phyloP scores from a whole-genome alignment of 2,329 filamentous ascomycete genomes.

The Lojkania enalia region DNA sequence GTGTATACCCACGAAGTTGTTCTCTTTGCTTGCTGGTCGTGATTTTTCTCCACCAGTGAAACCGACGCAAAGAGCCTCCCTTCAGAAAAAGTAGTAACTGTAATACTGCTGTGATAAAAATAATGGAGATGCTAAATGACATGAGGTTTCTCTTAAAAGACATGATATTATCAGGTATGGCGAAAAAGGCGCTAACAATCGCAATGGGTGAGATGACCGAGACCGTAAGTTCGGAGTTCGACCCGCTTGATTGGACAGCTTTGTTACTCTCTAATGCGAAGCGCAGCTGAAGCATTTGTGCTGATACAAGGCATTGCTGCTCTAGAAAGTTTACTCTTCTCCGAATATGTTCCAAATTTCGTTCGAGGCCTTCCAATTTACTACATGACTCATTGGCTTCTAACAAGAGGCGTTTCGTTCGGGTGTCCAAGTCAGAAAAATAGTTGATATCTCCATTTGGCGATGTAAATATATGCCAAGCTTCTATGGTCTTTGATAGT shows the following conservation, averaged over 20 bases:
- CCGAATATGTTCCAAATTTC: background rate
- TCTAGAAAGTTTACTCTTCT: background rate
- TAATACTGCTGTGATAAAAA: background rate
- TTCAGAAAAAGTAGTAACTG: background rate
- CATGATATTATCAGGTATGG: conserved; percentile 4
- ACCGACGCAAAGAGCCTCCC: background rate
- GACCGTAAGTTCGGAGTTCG: conserved; percentile 4
- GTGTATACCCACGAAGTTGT: too few relatives aligned
- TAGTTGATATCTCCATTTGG: background rate
- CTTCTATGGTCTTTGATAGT: background rate
- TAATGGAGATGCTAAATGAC: background rate
- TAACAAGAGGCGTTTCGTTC: background rate
- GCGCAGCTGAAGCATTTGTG: background rate
- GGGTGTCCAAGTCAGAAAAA: background rate
- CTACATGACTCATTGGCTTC: background rate
- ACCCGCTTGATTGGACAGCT: background rate
- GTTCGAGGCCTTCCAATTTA: background rate
- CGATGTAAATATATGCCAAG: background rate
- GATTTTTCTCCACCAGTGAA: background rate
- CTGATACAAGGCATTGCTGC: background rate
- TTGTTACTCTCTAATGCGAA: background rate
- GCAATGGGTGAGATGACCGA: conserved; percentile 8
- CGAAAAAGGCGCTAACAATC: conserved; percentile 11
- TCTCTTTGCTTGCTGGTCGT: background rate
- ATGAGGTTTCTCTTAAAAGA: background rate